Conservation (phyloP, 345 rosid species). For the Gossypium longicalyx region DNA sequence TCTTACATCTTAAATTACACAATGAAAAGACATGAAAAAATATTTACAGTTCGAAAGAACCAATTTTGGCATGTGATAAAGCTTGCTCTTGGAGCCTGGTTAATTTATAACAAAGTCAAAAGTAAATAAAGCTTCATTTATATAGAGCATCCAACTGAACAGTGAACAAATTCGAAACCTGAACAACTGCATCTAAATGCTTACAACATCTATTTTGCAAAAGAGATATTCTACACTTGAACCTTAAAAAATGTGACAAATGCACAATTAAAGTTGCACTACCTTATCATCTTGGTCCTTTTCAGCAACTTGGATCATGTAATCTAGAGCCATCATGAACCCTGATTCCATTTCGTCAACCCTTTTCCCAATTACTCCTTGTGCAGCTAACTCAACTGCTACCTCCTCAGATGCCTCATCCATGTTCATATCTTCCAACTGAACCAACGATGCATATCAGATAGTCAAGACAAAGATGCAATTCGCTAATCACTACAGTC, state of each 20-base stretch:
- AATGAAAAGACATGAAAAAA: too few relatives aligned
- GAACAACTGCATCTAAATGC: not conserved
- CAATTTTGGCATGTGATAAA: not conserved
- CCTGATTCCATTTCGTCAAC: constrained; percentile 94
- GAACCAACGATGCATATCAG: constrained; percentile 19
- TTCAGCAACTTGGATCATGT: constrained; percentile 83
- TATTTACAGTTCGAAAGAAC: not conserved
- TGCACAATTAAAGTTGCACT: not conserved
- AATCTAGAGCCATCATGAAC: constrained; percentile 95
- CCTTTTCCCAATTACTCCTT: constrained; percentile 88
- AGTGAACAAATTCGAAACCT: not conserved
- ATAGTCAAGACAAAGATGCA: constrained; percentile 4
- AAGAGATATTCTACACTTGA: not conserved
- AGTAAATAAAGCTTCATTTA: not conserved
- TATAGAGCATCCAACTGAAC: not conserved
- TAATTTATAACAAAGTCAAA: not conserved
- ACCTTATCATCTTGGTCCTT: constrained; percentile 86
- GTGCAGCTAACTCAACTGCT: constrained; percentile 88
- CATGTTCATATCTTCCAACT: constrained; percentile 87
- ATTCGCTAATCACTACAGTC: not conserved
- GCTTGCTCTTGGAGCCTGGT: not conserved
- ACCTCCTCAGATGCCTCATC: constrained; percentile 84
- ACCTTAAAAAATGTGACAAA: not conserved
- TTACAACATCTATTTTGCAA: not conserved
- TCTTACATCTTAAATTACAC: not conserved